Percentiles rank a stretch among this genome's conserved stretches.
Evolutionary conservation across 805 yeast species (phyloP).

Genomic region (Saturnispora zaruensis): DNA sequence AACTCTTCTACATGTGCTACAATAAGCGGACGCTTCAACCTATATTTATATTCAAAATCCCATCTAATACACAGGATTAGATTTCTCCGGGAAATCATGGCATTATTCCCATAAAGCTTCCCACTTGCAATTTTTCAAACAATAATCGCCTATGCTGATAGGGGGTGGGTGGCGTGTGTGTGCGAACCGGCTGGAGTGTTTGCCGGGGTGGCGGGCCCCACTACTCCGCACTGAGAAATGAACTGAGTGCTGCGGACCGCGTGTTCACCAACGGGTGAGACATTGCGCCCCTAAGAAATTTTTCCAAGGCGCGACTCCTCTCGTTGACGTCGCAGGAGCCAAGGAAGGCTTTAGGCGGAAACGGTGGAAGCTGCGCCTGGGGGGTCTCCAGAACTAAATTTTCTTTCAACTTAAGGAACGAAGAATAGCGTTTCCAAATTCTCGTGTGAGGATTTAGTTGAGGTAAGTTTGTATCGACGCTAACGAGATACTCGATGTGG

Average conservation of each 20-base stretch:
- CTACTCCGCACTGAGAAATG: slow-evolving; percentile 1
- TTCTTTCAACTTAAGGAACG: slow-evolving; percentile 74
- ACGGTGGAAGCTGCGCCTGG: slow-evolving; percentile 72
- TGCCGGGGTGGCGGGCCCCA: neutral
- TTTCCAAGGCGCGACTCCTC: slow-evolving; percentile 75
- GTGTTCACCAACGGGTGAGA: slow-evolving; percentile 91
- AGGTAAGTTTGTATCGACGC: slow-evolving; percentile 87
- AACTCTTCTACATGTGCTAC: neutral
- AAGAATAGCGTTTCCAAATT: slow-evolving; percentile 77
- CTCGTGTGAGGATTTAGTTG: slow-evolving; percentile 60
- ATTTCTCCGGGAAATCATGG: neutral
- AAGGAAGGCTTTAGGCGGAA: slow-evolving; percentile 75
- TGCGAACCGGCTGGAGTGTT: neutral
- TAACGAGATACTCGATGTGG: slow-evolving; percentile 75
- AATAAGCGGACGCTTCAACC: neutral
- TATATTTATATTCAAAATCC: slow-evolving; percentile 3
- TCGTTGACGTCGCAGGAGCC: slow-evolving; percentile 62
- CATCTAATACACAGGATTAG: neutral
- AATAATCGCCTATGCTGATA: neutral
- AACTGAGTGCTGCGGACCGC: slow-evolving; percentile 54
- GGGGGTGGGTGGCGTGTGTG: slow-evolving; percentile 1
- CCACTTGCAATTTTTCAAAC: neutral
- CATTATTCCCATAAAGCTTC: neutral
- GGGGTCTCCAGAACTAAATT: slow-evolving; percentile 68
- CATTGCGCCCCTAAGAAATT: slow-evolving; percentile 68